Evolutionary conservation across 345 rosid species (phyloP).

Genomic region (sweet orange (Citrus sinensis)): DNA sequence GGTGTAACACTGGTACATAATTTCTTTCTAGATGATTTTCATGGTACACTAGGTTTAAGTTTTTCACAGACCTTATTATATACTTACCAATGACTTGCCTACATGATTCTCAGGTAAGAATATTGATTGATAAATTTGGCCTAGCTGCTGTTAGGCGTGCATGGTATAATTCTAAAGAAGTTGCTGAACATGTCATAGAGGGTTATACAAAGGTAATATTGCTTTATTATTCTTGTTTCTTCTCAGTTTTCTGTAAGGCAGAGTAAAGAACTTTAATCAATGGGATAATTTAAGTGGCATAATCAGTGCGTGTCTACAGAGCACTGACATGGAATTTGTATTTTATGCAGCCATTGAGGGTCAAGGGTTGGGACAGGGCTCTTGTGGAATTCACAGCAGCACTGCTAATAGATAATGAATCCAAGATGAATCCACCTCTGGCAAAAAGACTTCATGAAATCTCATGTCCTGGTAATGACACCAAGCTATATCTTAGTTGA

Average conservation of each 20-base stretch:
- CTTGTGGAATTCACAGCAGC: conserved; percentile 72
- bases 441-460: conserved; percentile 57
- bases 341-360: conserved; percentile 59
- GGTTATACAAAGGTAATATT: conserved; percentile 80
- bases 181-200: conserved; percentile 45
- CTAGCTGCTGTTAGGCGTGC: conserved; percentile 62
- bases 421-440: conserved; percentile 43
- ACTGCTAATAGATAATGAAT: conserved; percentile 39
- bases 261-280: not conserved
- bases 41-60: not conserved
- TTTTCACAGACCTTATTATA: not conserved
- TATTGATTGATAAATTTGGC: conserved; percentile 69
- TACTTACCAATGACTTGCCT: conserved; percentile 7
- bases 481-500: not conserved
- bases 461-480: conserved; percentile 62
- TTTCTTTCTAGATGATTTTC: conserved; percentile 6
- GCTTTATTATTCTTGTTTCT: conserved; percentile 3
- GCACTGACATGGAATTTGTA: conserved; percentile 3
- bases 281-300: conserved; percentile 1
- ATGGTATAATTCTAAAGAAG: conserved; percentile 64
- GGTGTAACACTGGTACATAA: conserved; percentile 68
- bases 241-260: not conserved
- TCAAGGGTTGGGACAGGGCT: conserved; percentile 79
- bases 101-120: conserved; percentile 48
- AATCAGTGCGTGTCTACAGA: not conserved